Evolutionary conservation across 768 basidiomycete genomes (phyloP).

Genomic region (Trametes cinnabarina): DNA sequence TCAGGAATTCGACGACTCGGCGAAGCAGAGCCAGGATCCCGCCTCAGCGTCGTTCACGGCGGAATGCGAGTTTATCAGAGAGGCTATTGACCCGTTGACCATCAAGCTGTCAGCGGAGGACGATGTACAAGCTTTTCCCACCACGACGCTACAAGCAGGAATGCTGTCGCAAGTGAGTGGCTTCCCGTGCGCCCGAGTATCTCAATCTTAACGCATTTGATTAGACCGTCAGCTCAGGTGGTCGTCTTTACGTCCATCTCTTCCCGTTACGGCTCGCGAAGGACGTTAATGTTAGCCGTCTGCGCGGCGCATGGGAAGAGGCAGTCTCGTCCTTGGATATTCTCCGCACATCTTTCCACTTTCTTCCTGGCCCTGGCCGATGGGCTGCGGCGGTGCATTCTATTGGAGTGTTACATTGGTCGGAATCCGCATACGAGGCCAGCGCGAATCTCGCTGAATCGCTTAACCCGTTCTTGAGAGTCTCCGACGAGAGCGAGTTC

Average conservation of each 20-base stretch:
- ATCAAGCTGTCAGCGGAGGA: constrained; percentile 32
- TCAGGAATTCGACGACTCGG: background rate
- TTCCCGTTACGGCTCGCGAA: constrained; percentile 27
- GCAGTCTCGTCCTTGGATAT: constrained; percentile 36
- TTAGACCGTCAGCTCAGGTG: constrained; percentile 31
- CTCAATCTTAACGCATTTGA: background rate
- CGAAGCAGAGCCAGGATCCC: background rate
- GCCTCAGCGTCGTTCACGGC: background rate
- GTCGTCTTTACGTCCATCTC: constrained; percentile 33
- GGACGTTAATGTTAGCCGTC: constrained; percentile 26
- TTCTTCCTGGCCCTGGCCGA: constrained; percentile 33
- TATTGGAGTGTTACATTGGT: constrained; percentile 25
- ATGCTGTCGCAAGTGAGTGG: constrained; percentile 47
- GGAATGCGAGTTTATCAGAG: constrained; percentile 5
- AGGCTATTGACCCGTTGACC: constrained; percentile 17
- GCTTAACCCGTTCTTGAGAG: constrained; percentile 1
- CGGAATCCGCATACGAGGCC: constrained; percentile 7
- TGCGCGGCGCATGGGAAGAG: constrained; percentile 39
- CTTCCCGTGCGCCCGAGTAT: background rate
- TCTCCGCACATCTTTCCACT: constrained; percentile 49
- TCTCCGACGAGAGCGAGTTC: constrained; percentile 21
- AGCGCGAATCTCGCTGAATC: background rate
- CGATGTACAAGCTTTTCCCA: constrained; percentile 36
- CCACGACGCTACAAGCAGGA: constrained; percentile 46
- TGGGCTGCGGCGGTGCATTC: constrained; percentile 34